Conservation (phyloP, 306 rosid species). For the Pyrus pyrifolia region DNA sequence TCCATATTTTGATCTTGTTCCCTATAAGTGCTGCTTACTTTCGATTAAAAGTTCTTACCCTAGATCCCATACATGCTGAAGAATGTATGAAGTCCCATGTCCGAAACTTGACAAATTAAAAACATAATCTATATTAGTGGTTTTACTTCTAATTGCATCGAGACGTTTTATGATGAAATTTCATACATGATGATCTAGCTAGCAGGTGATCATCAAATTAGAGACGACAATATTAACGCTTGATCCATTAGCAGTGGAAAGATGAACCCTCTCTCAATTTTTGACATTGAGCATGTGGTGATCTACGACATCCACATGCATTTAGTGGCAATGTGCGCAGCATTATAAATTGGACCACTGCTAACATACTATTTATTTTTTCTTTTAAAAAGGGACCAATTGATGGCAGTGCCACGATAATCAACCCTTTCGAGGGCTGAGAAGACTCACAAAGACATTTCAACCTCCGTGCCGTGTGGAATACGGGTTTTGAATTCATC, state of each 20-base stretch:
- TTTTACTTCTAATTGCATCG: too few relatives aligned
- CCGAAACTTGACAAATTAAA: background rate
- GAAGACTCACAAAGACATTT: too few relatives aligned
- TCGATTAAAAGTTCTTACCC: too few relatives aligned
- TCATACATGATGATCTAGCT: background rate
- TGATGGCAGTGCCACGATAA: too few relatives aligned
- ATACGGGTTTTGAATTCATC: too few relatives aligned
- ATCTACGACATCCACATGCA: background rate
- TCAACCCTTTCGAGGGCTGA: too few relatives aligned
- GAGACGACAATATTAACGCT: background rate
- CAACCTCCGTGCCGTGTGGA: too few relatives aligned
- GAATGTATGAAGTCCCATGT: background rate
- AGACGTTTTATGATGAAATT: too few relatives aligned
- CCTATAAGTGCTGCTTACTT: background rate
- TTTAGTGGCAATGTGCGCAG: background rate
- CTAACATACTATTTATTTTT: background rate
- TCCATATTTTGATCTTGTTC: background rate
- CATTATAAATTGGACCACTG: background rate
- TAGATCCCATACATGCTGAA: too few relatives aligned
- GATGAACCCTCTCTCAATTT: background rate
- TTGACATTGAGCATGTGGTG: too few relatives aligned
- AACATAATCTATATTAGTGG: too few relatives aligned
- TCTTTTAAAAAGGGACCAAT: too few relatives aligned
- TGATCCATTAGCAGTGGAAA: background rate
- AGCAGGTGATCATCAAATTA: background rate